A percentile compares a stretch with the other conserved stretches of the same genome.
Conservation (phyloP, 305 asterid genomes). For the Caryopteris hybrid region DNA sequence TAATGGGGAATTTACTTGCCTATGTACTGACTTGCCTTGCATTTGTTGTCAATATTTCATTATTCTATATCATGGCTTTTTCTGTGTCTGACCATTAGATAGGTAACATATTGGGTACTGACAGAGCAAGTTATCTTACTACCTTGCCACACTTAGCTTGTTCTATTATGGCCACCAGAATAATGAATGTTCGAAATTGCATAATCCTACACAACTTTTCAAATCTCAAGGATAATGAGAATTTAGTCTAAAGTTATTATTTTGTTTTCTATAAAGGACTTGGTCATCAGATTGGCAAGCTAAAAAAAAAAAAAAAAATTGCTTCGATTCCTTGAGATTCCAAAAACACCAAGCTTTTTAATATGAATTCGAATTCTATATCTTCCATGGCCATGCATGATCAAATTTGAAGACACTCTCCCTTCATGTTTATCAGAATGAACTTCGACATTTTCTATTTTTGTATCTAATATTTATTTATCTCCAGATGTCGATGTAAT, state of each 20-base stretch:
- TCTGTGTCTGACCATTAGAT: not conserved
- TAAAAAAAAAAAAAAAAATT: not conserved
- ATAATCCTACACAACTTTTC: not conserved
- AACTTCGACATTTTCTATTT: slow-evolving; percentile 3
- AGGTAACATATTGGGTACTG: slow-evolving; percentile 8
- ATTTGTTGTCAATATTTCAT: not conserved
- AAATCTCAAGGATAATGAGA: slow-evolving; percentile 12
- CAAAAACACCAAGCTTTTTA: not conserved
- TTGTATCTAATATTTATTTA: slow-evolving; percentile 25
- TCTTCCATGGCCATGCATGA: slow-evolving; percentile 1
- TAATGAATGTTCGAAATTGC: slow-evolving; percentile 2
- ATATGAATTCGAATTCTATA: slow-evolving; percentile 7
- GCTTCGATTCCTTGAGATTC: slow-evolving; percentile 12
- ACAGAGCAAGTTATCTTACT: not conserved
- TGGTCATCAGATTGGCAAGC: not conserved
- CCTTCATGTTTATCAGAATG: slow-evolving; percentile 14
- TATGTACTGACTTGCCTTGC: slow-evolving; percentile 4
- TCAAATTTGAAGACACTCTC: slow-evolving; percentile 5
- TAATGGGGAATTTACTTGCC: slow-evolving; percentile 2
- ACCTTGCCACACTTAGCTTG: not conserved
- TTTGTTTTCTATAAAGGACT: slow-evolving; percentile 4
- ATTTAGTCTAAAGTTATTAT: not conserved
- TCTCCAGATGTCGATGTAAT: slow-evolving; percentile 75
- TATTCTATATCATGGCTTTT: slow-evolving; percentile 7
- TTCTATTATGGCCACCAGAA: not conserved